Conservation (phyloP, 139 green algal genomes). For the Klebsormidium nitens region DNA sequence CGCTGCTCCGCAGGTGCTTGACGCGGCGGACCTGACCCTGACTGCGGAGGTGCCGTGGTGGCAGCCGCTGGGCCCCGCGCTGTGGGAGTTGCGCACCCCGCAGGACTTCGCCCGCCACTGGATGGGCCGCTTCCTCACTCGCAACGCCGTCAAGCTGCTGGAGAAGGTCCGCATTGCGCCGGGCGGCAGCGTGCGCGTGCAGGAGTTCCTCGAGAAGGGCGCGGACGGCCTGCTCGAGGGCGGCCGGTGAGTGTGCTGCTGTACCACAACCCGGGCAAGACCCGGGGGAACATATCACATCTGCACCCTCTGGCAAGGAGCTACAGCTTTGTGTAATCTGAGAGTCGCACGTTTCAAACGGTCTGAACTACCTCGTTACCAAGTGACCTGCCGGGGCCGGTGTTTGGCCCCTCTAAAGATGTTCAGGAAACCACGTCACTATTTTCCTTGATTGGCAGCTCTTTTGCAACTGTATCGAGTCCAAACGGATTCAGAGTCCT, state of each 20-base stretch:
- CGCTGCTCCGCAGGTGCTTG: constrained; percentile 27
- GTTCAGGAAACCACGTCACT: too few species aligned
- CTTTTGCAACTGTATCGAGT: too few species aligned
- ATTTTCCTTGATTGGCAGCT: too few species aligned
- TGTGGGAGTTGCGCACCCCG: constrained; percentile 30
- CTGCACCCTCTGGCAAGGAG: too few species aligned
- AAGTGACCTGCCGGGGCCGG: too few species aligned
- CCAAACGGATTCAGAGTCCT: too few species aligned
- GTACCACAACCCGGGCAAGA: too few species aligned
- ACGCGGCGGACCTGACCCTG: constrained; percentile 50
- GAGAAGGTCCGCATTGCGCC: constrained; percentile 54
- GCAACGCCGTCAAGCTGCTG: constrained; percentile 43
- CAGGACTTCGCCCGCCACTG: constrained; percentile 50
- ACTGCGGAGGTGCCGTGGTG: constrained; percentile 58
- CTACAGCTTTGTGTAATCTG: too few species aligned
- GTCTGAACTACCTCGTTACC: too few species aligned
- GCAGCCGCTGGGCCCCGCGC: constrained; percentile 40
- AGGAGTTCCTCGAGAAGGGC: constrained; percentile 54
- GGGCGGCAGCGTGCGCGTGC: constrained; percentile 51
- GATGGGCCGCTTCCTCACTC: constrained; percentile 50
- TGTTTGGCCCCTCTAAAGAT: too few species aligned
- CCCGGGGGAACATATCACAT: too few species aligned
- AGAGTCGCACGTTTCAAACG: too few species aligned
- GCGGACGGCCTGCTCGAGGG: constrained; percentile 55
- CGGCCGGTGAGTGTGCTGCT: constrained; percentile 50